Percentiles rank a stretch among this genome's conserved stretches.
phyloP scores from a whole-genome alignment of 2,329 filamentous ascomycete genomes.

The Sclerotinia glacialis region DNA sequence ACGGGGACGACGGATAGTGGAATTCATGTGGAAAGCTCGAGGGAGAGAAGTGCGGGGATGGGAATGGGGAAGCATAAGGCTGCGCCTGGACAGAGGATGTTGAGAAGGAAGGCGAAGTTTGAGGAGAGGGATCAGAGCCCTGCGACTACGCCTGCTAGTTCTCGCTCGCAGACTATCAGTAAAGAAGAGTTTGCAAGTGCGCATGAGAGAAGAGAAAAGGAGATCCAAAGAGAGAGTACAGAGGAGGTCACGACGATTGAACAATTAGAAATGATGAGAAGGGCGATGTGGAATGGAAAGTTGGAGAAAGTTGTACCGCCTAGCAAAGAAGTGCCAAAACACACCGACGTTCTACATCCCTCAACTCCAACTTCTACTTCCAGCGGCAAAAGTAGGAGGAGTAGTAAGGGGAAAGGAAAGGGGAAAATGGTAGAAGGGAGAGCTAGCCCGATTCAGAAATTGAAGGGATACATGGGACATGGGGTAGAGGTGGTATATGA shows the following conservation, averaged over 20 bases:
- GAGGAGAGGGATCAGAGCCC: conserved; percentile 9
- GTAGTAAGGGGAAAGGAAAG: not conserved
- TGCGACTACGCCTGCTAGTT: conserved; percentile 3
- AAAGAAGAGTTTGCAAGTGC: not conserved
- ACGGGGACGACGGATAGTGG: conserved; percentile 2
- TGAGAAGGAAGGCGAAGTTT: not conserved
- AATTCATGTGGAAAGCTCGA: not conserved
- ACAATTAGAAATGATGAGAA: conserved; percentile 1
- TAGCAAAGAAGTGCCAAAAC: not conserved
- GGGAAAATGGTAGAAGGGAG: not conserved
- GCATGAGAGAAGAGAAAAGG: not conserved
- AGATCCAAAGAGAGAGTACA: not conserved
- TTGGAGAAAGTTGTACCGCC: conserved; percentile 16
- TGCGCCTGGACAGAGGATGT: not conserved
- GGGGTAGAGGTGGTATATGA: not conserved
- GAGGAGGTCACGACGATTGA: not conserved
- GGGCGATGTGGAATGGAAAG: conserved; percentile 6
- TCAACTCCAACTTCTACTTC: not conserved
- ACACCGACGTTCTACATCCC: not conserved
- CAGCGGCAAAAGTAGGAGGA: not conserved
- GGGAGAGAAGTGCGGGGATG: not conserved
- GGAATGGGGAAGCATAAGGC: not conserved
- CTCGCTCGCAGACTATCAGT: not conserved
- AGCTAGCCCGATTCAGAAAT: conserved; percentile 4
- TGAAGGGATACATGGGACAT: conserved; percentile 16